These are phyloP conservation scores for Lactifluus echinatus DNA, from an alignment of 768 basidiomycete genomes.

Conservation along the genomic window DNA sequence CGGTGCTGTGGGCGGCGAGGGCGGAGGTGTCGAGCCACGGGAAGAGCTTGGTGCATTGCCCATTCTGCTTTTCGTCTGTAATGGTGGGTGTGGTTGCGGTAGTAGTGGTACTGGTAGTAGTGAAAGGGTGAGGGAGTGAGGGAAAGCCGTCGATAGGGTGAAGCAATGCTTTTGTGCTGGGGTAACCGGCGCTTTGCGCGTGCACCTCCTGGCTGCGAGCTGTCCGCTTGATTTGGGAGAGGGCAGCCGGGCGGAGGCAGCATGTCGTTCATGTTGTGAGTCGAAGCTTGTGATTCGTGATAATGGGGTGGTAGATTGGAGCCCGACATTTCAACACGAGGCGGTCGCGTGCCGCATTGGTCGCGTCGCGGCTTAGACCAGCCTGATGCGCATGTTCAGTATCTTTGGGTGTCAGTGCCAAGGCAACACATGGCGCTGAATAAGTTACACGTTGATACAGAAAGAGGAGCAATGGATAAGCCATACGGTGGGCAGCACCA, in stretches of 20 bases:
- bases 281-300: conserved; percentile 12
- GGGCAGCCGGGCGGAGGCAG: conserved; percentile 16
- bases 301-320: neutral
- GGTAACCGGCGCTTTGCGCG: conserved; percentile 5
- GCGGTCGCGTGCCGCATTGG: conserved; percentile 7
- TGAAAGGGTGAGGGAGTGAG: neutral
- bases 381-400: conserved; percentile 9
- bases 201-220: conserved; percentile 7
- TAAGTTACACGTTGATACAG: conserved; percentile 1
- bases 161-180: conserved; percentile 11
- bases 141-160: neutral
- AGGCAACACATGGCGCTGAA: neutral
- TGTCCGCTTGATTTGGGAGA: conserved; percentile 5
- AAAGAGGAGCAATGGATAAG: neutral
- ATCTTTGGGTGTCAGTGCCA: neutral
- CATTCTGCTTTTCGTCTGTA: conserved; percentile 9
- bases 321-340: conserved; percentile 11
- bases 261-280: conserved; percentile 12
- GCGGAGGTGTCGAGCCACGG: conserved; percentile 12
- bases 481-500: neutral
- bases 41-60: conserved; percentile 15
- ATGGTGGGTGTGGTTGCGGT: neutral
- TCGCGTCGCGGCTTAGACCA: conserved; percentile 8
- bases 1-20: conserved; percentile 5
- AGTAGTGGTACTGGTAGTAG: neutral